phyloP scores from a whole-genome alignment of 2,329 filamentous ascomycete genomes.

The Sporothrix pallida region DNA sequence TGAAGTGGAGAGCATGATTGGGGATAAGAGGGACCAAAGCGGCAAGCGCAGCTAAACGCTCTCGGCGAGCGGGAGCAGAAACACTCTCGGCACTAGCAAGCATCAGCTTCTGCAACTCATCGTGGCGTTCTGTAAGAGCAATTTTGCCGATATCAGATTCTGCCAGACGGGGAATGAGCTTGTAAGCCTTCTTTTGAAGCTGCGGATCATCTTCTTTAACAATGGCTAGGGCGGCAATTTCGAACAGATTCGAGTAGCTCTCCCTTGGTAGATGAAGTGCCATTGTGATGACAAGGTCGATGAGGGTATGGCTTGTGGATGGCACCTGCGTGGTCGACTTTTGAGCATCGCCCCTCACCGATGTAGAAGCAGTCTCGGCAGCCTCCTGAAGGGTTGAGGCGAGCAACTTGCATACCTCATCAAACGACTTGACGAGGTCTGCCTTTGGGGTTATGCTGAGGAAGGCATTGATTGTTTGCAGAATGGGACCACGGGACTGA shows the following conservation, averaged over 20 bases:
- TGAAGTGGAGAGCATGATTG: constrained; percentile 82
- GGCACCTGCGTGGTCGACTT: constrained; percentile 67
- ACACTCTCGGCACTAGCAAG: constrained; percentile 82
- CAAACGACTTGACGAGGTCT: constrained; percentile 87
- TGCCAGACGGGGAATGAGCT: constrained; percentile 88
- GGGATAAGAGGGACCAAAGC: constrained; percentile 82
- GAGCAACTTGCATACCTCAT: constrained; percentile 83
- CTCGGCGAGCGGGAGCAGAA: constrained; percentile 81
- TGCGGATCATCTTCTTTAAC: constrained; percentile 84
- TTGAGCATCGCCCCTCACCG: constrained; percentile 51
- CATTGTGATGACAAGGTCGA: constrained; percentile 96
- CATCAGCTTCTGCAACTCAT: constrained; percentile 81
- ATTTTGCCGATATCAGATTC: constrained; percentile 76
- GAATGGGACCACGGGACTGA: constrained; percentile 85
- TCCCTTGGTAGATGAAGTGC: constrained; percentile 88
- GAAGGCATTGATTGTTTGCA: constrained; percentile 94
- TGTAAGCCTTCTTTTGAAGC: constrained; percentile 98
- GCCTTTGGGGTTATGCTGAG: constrained; percentile 80
- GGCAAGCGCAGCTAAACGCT: constrained; percentile 81
- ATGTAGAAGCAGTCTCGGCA: constrained; percentile 41
- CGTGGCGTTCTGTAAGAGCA: constrained; percentile 77
- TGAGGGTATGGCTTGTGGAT: constrained; percentile 89
- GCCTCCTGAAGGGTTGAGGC: constrained; percentile 68
- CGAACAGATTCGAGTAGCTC: constrained; percentile 84
- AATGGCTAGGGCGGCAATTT: constrained; percentile 82